These are phyloP conservation scores for Chrysoporthe puriensis DNA, from an alignment of 2,329 filamentous ascomycete genomes.

Conservation along the genomic window DNA sequence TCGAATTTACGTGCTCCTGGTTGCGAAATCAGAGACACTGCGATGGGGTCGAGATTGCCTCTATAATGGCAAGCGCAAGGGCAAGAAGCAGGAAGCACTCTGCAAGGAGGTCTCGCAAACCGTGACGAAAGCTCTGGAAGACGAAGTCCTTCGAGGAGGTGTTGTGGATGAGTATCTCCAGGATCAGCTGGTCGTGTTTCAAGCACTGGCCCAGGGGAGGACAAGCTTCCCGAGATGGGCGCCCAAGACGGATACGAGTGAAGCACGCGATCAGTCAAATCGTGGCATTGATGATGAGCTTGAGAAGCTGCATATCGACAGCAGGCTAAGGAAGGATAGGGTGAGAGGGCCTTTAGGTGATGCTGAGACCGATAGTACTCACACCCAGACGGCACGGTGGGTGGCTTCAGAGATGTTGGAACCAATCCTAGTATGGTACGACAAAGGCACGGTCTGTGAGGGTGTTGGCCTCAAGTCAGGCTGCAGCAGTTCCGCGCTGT, in stretches of 20 bases:
- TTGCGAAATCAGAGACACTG: constrained; percentile 52
- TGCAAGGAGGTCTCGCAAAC: constrained; percentile 46
- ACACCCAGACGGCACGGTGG: constrained; percentile 65
- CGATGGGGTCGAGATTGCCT: constrained; percentile 55
- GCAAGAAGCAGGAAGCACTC: constrained; percentile 34
- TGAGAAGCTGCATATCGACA: constrained; percentile 36
- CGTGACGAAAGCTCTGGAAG: constrained; percentile 50
- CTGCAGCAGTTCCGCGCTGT: not conserved
- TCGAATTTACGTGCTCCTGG: constrained; percentile 60
- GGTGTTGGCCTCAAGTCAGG: constrained; percentile 44
- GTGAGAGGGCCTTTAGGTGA: constrained; percentile 57
- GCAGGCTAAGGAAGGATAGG: constrained; percentile 47
- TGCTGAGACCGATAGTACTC: constrained; percentile 47
- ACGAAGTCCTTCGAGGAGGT: constrained; percentile 49
- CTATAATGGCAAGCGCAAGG: constrained; percentile 33
- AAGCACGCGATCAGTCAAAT: constrained; percentile 21
- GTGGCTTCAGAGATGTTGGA: constrained; percentile 54
- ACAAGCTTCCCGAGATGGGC: constrained; percentile 47
- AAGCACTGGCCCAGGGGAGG: constrained; percentile 57
- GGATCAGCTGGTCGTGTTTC: constrained; percentile 65
- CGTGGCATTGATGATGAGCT: constrained; percentile 21
- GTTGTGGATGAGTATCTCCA: constrained; percentile 61
- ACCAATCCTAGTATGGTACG: constrained; percentile 52
- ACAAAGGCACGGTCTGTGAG: constrained; percentile 53
- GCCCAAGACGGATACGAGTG: constrained; percentile 14